Evolutionary conservation across 2,329 filamentous ascomycete genomes (phyloP).

Genomic region (Alternaria tenuissima): DNA sequence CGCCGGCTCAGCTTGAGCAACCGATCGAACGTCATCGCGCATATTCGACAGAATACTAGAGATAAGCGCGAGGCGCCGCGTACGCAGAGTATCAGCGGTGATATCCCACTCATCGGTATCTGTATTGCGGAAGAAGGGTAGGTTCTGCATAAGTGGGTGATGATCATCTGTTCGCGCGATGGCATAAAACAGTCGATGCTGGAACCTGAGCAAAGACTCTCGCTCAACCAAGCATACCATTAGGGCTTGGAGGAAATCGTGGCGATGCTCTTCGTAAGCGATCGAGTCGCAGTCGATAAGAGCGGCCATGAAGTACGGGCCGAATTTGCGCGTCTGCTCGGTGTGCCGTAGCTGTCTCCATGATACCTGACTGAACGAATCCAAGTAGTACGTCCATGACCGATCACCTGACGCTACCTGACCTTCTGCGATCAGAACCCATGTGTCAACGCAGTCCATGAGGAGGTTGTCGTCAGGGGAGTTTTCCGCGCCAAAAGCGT

Average conservation of each 20-base stretch:
- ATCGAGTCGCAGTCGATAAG: slow-evolving; percentile 51
- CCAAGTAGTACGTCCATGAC: slow-evolving; percentile 66
- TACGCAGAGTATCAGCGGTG: slow-evolving; percentile 60
- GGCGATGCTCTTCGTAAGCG: slow-evolving; percentile 56
- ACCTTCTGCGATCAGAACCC: slow-evolving; percentile 59
- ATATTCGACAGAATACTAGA: slow-evolving; percentile 67
- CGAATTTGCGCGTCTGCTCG: slow-evolving; percentile 56
- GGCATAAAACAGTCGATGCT: slow-evolving; percentile 64
- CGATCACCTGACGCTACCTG: slow-evolving; percentile 56
- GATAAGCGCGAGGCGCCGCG: slow-evolving; percentile 63
- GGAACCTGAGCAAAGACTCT: slow-evolving; percentile 67
- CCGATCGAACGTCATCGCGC: slow-evolving; percentile 57
- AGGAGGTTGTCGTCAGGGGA: slow-evolving; percentile 63
- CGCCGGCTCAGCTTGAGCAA: slow-evolving; percentile 40
- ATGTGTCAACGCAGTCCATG: slow-evolving; percentile 61
- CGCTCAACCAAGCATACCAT: slow-evolving; percentile 65
- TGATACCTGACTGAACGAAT: slow-evolving; percentile 61
- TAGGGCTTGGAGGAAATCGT: slow-evolving; percentile 62
- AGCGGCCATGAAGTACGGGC: slow-evolving; percentile 55
- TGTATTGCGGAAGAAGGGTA: slow-evolving; percentile 62
- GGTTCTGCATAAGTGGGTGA: slow-evolving; percentile 63
- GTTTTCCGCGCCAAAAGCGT: slow-evolving; percentile 67
- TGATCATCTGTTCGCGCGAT: slow-evolving; percentile 58
- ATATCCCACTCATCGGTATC: slow-evolving; percentile 56
- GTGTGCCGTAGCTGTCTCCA: slow-evolving; percentile 59